Base-by-base conservation (phyloP, 2,329 filamentous ascomycete genomes). In the Cercospora sesami region DNA sequence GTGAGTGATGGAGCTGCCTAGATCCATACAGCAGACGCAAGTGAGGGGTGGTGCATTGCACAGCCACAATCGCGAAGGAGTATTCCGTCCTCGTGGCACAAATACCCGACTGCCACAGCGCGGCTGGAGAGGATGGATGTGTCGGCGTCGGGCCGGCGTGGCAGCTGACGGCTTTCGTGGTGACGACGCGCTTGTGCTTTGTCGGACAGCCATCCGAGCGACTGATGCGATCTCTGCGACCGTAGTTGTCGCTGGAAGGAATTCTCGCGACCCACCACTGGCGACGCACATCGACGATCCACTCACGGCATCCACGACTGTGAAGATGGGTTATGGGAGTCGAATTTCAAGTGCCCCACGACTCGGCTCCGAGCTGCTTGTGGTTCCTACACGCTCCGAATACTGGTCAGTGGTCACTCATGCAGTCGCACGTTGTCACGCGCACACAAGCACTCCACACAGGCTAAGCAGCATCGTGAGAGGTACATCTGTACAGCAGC, bases 341-440 rank as follows among this genome's bases (percentile, higher is more conserved):
- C 23, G 53, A 28, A 31, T 31, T 57, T 57, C 53, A 6, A 57
- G 53, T 57, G 53, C 53, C 26, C 28, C 53, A 26, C 62, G 23
- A 28, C 62, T 64, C 62, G 62, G 62, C 62, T 64, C 48, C 62
- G 62, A 64, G 30, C 18, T 26, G 33, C 31, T n/a, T 64, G 42
- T 63, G 39, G 18, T 53, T 57, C 42, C 48, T 55, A 57, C 61
- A 55, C 14, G n/a, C 45, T 63, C 61, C 61, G 61, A 48, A 39
- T 39, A 26, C 28, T 63, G 21, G 59, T 61, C 21, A 48, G 16
- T 63, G 21, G 59, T 61, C 21, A 48, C 23, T 26, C 59, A 18
- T 42, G 59, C 31, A 28, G 59, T 42, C 48, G 21, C 33, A 42
- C 36, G 16, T 28, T 9, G 53, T 58, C 53, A 61, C 61, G 31